Conservation (phyloP, 2,329 filamentous ascomycete genomes). For the Colletotrichum endophyticum region DNA sequence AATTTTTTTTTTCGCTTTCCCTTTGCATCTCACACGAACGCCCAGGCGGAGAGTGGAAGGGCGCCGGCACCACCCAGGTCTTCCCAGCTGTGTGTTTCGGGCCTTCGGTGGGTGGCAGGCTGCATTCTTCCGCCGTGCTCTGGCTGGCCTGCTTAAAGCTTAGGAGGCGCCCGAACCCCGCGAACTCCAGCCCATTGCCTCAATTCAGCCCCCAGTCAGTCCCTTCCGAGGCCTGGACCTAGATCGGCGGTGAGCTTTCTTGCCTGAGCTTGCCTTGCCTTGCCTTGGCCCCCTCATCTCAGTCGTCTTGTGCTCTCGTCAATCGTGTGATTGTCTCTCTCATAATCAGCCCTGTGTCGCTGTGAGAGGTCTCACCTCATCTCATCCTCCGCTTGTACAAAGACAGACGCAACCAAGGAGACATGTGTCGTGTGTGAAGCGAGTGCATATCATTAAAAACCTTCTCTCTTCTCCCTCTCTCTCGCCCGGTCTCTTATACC, state of each 20-base stretch:
- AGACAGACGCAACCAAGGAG: not conserved
- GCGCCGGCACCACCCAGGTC: not conserved
- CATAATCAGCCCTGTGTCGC: conserved; percentile 8
- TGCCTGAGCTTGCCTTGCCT: not conserved
- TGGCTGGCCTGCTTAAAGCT: conserved; percentile 2
- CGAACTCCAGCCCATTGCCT: conserved; percentile 14
- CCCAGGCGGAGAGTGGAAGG: conserved; percentile 7
- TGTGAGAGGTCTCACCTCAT: not conserved
- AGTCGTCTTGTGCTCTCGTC: not conserved
- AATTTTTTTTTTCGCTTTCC: not conserved
- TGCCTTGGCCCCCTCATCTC: not conserved
- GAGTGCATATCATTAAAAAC: conserved; percentile 6
- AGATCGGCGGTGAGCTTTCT: conserved; percentile 19
- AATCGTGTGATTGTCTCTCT: not conserved
- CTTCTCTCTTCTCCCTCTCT: not conserved
- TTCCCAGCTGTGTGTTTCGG: conserved; percentile 3
- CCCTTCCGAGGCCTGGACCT: not conserved
- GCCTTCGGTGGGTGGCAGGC: conserved; percentile 7
- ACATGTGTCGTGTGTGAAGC: conserved; percentile 16
- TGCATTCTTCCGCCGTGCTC: conserved; percentile 11
- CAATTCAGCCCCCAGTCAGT: conserved; percentile 4
- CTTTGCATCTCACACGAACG: not conserved
- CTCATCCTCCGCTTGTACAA: not conserved
- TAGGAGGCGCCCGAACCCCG: conserved; percentile 5
- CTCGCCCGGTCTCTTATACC: not conserved